These are phyloP conservation scores for Geotrichum reessii DNA, from an alignment of 1,139 yeast species.

Conservation along the genomic window DNA sequence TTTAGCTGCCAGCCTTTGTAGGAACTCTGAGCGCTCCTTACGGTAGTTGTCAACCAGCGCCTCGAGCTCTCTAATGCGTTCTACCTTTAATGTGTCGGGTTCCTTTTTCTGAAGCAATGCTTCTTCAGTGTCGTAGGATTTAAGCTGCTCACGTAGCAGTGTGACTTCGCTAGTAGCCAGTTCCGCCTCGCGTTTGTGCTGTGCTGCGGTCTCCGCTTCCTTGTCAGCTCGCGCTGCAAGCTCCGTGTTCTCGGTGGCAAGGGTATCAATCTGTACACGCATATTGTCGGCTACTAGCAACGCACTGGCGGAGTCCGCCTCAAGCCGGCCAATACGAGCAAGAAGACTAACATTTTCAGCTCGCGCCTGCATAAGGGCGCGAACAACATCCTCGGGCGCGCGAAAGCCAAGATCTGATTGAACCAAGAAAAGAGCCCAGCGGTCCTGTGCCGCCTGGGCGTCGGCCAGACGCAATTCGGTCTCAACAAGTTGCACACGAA, in stretches of 20 bases:
- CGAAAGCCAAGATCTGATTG: slow-evolving; percentile 29
- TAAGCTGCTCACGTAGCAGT: slow-evolving; percentile 48
- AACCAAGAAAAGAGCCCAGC: slow-evolving; percentile 34
- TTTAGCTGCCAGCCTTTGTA: slow-evolving; percentile 36
- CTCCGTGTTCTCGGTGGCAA: slow-evolving; percentile 38
- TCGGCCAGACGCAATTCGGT: slow-evolving; percentile 50
- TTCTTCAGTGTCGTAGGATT: slow-evolving; percentile 37
- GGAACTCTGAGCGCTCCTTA: slow-evolving; percentile 45
- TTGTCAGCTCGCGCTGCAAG: slow-evolving; percentile 33
- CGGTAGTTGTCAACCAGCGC: slow-evolving; percentile 54
- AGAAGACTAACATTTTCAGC: slow-evolving; percentile 33
- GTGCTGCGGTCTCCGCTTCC: slow-evolving; percentile 37
- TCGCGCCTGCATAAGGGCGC: slow-evolving; percentile 32
- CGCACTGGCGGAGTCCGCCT: slow-evolving; percentile 33
- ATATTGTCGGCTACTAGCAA: slow-evolving; percentile 30
- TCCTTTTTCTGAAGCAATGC: slow-evolving; percentile 25
- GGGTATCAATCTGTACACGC: slow-evolving; percentile 33
- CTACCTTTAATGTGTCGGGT: slow-evolving; percentile 24
- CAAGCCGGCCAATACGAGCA: slow-evolving; percentile 34
- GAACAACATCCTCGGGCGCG: slow-evolving; percentile 35
- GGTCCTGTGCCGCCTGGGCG: slow-evolving; percentile 42
- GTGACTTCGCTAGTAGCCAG: slow-evolving; percentile 59
- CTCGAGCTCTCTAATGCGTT: slow-evolving; percentile 44
- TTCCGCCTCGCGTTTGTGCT: slow-evolving; percentile 50
- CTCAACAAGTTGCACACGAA: slow-evolving; percentile 47